phyloP scores from a whole-genome alignment of 1,284 basidiomycete genomes.

The Leccinum solheimii region DNA sequence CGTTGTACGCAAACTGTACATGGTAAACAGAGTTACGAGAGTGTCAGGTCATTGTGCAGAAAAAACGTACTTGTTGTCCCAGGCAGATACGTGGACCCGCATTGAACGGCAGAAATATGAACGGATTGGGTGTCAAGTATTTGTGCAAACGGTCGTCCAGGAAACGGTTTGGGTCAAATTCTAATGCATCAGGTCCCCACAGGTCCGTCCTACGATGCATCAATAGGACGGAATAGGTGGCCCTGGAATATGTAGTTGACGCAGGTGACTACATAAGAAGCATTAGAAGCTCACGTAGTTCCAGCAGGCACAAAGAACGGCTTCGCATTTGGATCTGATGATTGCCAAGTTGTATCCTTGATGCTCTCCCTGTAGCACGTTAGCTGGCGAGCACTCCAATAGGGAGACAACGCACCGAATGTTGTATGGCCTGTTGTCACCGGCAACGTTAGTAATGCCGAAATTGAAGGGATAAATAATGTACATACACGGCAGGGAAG shows the following conservation, averaged over 20 bases:
- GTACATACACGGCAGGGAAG: conserved; percentile 55
- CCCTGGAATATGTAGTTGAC: conserved; percentile 31
- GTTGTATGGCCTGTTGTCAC: conserved; percentile 48
- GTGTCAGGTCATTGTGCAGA: not conserved
- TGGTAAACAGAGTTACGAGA: not conserved
- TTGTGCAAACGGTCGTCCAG: conserved; percentile 39
- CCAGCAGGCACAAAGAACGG: conserved; percentile 55
- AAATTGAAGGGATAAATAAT: not conserved
- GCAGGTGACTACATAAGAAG: not conserved
- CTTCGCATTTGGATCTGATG: conserved; percentile 44
- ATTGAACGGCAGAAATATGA: conserved; percentile 53
- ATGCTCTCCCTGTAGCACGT: conserved; percentile 35
- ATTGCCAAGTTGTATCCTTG: conserved; percentile 45
- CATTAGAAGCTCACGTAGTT: conserved; percentile 41
- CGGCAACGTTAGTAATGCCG: not conserved
- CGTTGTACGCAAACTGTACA: conserved; percentile 65
- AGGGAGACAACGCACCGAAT: conserved; percentile 35
- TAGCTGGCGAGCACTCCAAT: not conserved
- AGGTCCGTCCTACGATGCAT: conserved; percentile 65
- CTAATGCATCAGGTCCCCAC: conserved; percentile 60
- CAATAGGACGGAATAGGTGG: conserved; percentile 53
- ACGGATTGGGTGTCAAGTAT: conserved; percentile 37
- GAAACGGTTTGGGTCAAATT: conserved; percentile 54
- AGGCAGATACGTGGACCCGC: conserved; percentile 52
- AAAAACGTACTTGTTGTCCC: conserved; percentile 35